A percentile compares a stretch with the other conserved stretches of the same genome.
Conservation (phyloP, 495 filamentous ascomycete genomes). For the Clavariopsis aquatica region DNA sequence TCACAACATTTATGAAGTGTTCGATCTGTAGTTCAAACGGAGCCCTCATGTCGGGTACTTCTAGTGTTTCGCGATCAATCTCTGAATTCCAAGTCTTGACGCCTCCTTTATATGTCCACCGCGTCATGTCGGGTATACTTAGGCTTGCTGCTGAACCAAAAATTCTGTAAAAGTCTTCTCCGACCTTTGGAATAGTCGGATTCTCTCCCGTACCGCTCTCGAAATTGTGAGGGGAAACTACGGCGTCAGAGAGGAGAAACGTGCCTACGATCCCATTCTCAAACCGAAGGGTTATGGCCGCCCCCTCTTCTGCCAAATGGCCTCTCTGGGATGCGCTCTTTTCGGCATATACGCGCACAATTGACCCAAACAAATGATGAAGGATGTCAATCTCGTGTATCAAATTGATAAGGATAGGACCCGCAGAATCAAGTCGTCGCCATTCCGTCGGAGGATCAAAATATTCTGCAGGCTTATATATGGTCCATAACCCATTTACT, state of each 20-base stretch:
- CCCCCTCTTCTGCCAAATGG: conserved; percentile 59
- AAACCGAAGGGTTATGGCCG: conserved; percentile 57
- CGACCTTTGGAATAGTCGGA: conserved; percentile 51
- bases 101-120: conserved; percentile 52
- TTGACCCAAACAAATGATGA: conserved; percentile 59
- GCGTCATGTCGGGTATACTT: conserved; percentile 58
- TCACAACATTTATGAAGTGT: conserved; percentile 59
- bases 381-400: conserved; percentile 63
- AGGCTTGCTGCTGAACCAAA: conserved; percentile 57
- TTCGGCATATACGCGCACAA: conserved; percentile 56
- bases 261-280: conserved; percentile 59
- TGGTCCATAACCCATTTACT: conserved; percentile 57
- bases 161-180: conserved; percentile 57
- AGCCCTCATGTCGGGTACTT: conserved; percentile 43
- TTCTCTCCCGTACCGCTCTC: conserved; percentile 62
- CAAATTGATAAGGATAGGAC: conserved; percentile 60
- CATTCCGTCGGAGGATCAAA: conserved; percentile 54
- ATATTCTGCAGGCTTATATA: conserved; percentile 55
- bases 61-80: conserved; percentile 44
- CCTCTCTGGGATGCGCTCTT: conserved; percentile 48
- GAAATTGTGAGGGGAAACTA: conserved; percentile 56
- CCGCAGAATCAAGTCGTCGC: conserved; percentile 51
- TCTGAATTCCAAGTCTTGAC: conserved; percentile 43
- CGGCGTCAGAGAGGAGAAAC: conserved; percentile 56
- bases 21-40: conserved; percentile 57